These are phyloP conservation scores for Hippophae rhamnoides DNA, from an alignment of 306 rosid species.

Conservation along the genomic window DNA sequence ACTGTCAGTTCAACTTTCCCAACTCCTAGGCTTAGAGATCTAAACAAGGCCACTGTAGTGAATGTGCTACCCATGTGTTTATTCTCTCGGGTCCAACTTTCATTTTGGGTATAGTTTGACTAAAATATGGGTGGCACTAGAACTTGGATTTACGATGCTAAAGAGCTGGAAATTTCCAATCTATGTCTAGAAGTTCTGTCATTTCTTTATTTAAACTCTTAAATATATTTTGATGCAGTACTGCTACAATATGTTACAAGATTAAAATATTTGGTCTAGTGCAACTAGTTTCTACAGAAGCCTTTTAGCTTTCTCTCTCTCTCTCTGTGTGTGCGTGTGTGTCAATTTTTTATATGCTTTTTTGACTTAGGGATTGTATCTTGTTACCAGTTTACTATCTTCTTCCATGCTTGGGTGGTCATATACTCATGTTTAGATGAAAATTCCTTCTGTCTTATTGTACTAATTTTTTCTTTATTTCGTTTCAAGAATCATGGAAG, in stretches of 20 bases:
- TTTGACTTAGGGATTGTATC: background rate
- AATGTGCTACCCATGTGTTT: background rate
- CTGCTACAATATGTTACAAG: too few relatives aligned
- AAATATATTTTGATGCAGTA: background rate
- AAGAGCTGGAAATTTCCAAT: background rate
- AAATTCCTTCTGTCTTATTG: background rate
- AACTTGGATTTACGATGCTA: too few relatives aligned
- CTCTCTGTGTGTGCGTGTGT: background rate
- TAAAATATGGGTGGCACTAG: too few relatives aligned
- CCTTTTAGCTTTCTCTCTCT: too few relatives aligned
- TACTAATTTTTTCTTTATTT: constrained; percentile 10
- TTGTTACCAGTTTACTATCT: too few relatives aligned
- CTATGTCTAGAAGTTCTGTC: too few relatives aligned
- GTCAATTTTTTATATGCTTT: background rate
- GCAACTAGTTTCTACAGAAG: too few relatives aligned
- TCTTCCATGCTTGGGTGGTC: too few relatives aligned
- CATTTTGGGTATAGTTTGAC: background rate
- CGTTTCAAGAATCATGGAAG: constrained; percentile 43
- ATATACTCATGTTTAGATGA: background rate
- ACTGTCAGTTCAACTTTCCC: too few relatives aligned
- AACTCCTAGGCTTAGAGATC: too few relatives aligned
- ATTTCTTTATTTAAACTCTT: background rate
- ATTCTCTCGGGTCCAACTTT: background rate
- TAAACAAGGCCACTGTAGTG: too few relatives aligned
- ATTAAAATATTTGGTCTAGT: too few relatives aligned